Evolutionary conservation across 805 yeast genomes (phyloP).

Genomic region (Barnettozyma sp.): DNA sequence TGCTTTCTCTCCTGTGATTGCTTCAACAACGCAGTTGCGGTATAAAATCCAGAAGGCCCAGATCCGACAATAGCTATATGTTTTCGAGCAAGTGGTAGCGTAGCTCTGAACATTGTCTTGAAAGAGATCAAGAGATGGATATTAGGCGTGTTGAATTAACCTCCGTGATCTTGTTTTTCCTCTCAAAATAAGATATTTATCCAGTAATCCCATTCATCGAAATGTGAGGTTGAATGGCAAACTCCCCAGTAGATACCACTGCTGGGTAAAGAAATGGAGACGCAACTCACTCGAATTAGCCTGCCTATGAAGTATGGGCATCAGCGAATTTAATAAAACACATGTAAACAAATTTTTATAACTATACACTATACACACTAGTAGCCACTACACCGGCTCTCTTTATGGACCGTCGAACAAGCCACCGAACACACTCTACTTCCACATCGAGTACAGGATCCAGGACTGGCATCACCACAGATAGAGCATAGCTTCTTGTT

Average conservation of each 20-base stretch:
- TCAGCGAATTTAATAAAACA: too few species aligned
- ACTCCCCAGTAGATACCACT: too few species aligned
- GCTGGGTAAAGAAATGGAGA: too few species aligned
- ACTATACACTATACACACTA: too few species aligned
- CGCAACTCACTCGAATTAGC: too few species aligned
- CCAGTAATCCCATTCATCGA: too few species aligned
- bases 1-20: conserved; percentile 16
- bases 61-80: conserved; percentile 64
- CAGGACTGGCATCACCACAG: conserved; percentile 38
- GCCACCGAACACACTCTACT: conserved; percentile 36
- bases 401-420: conserved; percentile 35
- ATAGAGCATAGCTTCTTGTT: conserved; percentile 38
- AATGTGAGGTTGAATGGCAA: too few species aligned
- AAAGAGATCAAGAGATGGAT: neutral
- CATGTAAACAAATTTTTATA: too few species aligned
- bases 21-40: conserved; percentile 66
- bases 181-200: too few species aligned
- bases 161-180: neutral
- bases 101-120: conserved; percentile 3
- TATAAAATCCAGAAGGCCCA: conserved; percentile 95
- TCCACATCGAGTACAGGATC: conserved; percentile 36
- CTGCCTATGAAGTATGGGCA: too few species aligned
- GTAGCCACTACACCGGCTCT: conserved; percentile 36
- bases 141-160: neutral
- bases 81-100: conserved; percentile 9